phyloP scores from a whole-genome alignment of 78 protist species.

The Dictyostelium purpureum region DNA sequence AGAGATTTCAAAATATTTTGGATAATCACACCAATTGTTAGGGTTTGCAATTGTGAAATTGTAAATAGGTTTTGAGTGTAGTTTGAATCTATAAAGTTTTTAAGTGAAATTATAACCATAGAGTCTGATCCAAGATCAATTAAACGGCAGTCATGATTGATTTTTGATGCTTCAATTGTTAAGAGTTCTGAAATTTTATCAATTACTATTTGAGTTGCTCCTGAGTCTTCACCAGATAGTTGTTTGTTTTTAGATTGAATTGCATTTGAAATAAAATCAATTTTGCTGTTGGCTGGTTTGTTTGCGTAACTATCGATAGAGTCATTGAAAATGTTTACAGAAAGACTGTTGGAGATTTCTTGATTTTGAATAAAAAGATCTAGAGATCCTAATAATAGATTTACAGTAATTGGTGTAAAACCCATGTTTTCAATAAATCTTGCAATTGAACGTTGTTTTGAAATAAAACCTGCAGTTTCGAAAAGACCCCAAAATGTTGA shows the following conservation, averaged over 20 bases:
- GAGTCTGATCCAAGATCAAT: slow-evolving; percentile 47
- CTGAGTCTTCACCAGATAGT: neutral
- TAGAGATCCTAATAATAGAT: neutral
- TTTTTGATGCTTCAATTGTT: neutral
- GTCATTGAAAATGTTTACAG: neutral
- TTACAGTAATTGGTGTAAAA: neutral
- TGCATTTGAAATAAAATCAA: neutral
- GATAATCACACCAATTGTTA: neutral
- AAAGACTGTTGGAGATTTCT: too few relatives aligned
- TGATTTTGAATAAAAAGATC: neutral
- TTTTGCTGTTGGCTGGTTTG: neutral
- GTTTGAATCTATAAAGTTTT: slow-evolving; percentile 33
- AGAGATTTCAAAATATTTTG: too few relatives aligned
- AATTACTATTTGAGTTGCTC: neutral
- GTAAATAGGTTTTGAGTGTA: slow-evolving; percentile 7
- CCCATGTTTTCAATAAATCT: neutral
- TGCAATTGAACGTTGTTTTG: neutral
- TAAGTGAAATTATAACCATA: slow-evolving; percentile 16
- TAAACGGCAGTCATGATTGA: neutral
- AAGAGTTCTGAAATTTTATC: neutral
- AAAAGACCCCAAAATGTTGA: slow-evolving; percentile 73
- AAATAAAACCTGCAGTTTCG: neutral
- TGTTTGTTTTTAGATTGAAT: neutral
- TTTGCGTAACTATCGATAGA: too few relatives aligned
- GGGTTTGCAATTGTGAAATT: neutral